Evolutionary conservation across 1,284 basidiomycete genomes (phyloP).

Genomic region (Sporisorium scitamineum): DNA sequence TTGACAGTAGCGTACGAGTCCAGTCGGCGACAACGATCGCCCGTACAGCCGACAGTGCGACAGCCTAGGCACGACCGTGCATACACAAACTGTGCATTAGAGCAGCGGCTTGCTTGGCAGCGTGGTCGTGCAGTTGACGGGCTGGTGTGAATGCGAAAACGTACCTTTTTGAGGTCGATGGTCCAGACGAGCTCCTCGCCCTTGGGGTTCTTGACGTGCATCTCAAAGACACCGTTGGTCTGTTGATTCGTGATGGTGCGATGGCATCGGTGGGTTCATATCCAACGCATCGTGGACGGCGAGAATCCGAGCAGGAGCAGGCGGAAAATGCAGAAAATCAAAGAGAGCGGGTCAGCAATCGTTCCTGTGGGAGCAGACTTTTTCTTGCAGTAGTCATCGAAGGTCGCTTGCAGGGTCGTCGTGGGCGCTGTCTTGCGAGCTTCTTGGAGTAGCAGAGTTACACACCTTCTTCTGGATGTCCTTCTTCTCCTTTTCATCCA

Average conservation of each 20-base stretch:
- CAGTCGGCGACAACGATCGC: not conserved
- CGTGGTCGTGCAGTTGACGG: not conserved
- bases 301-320: not conserved
- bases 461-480: constrained; percentile 85
- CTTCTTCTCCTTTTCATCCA: constrained; percentile 81
- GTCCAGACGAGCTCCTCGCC: constrained; percentile 80
- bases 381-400: not conserved
- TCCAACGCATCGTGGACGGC: too few species aligned
- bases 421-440: not conserved
- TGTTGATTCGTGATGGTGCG: constrained; percentile 68
- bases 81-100: not conserved
- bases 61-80: not conserved
- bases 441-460: not conserved
- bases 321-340: not conserved
- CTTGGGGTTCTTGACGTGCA: constrained; percentile 82
- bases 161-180: constrained; percentile 91
- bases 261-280: not conserved
- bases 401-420: not conserved
- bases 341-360: not conserved
- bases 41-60: not conserved
- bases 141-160: constrained; percentile 13
- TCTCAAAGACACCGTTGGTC: constrained; percentile 92
- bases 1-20: too few species aligned
- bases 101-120: not conserved
- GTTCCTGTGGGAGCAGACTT: not conserved